Evolutionary conservation across 169 alveolate species (phyloP).

Genomic region (Plasmodium knowlesi): DNA sequence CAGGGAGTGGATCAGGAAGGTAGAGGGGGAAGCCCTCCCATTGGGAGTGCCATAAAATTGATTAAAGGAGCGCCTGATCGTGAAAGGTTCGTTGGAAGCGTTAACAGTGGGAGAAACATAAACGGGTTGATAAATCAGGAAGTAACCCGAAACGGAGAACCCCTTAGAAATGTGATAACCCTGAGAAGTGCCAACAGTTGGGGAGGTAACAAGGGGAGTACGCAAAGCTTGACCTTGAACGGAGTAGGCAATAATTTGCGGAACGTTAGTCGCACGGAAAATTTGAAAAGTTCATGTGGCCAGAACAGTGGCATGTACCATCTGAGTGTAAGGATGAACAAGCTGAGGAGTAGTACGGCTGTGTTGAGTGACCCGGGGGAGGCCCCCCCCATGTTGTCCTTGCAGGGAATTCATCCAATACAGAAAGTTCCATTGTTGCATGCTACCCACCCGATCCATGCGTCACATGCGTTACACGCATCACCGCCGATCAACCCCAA

Average conservation of each 20-base stretch:
- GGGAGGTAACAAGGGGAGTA: neutral
- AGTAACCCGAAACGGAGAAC: neutral
- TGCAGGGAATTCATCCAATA: neutral
- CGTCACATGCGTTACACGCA: no score
- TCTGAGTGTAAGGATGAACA: neutral
- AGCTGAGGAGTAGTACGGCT: neutral
- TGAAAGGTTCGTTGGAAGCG: neutral
- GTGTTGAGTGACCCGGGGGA: neutral
- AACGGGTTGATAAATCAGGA: neutral
- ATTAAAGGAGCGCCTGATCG: neutral
- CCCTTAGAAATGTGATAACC: neutral
- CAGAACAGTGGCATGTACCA: neutral
- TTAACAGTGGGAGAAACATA: neutral
- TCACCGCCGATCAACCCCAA: neutral
- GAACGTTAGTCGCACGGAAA: neutral
- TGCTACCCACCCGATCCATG: neutral
- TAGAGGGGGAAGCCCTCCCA: neutral
- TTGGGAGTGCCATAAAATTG: neutral
- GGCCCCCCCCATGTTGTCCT: neutral
- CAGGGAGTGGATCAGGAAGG: neutral
- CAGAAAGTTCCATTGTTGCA: neutral
- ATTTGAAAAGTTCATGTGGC: neutral
- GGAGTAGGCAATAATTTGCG: neutral
- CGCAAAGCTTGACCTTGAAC: neutral
- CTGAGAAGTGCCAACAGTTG: neutral